Percentiles rank a stretch among this genome's conserved stretches.
These are phyloP conservation scores for Triticum aestivum DNA, from an alignment of 176 grass and related monocot genomes.

Conservation along the genomic window IWGSC_CS_RefSeq_v2.1 NC_057794.1:233965473-233965972, in stretches of 20 bases:
- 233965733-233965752: constrained; percentile 47
- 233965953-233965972: constrained; percentile 50
- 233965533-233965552: constrained; percentile 52
- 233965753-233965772: constrained; percentile 51
- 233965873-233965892: constrained; percentile 42
- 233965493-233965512: constrained; percentile 19
- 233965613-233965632: constrained; percentile 60
- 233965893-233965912: constrained; percentile 44
- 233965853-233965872: constrained; percentile 44
- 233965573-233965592: constrained; percentile 51
- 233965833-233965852: constrained; percentile 57
- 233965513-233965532: constrained; percentile 58
- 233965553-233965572: constrained; percentile 53
- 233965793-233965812: constrained; percentile 49
- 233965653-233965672: constrained; percentile 48
- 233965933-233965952: constrained; percentile 40
- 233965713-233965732: constrained; percentile 57
- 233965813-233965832: constrained; percentile 68
- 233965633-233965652: constrained; percentile 64
- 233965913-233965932: constrained; percentile 63
- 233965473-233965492: constrained; percentile 10
- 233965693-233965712: constrained; percentile 36
- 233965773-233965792: constrained; percentile 53
- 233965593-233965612: constrained; percentile 56
- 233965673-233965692: constrained; percentile 44